Conservation (phyloP, 768 basidiomycete genomes). For the Tylopilus rubrobrunneus region DNA sequence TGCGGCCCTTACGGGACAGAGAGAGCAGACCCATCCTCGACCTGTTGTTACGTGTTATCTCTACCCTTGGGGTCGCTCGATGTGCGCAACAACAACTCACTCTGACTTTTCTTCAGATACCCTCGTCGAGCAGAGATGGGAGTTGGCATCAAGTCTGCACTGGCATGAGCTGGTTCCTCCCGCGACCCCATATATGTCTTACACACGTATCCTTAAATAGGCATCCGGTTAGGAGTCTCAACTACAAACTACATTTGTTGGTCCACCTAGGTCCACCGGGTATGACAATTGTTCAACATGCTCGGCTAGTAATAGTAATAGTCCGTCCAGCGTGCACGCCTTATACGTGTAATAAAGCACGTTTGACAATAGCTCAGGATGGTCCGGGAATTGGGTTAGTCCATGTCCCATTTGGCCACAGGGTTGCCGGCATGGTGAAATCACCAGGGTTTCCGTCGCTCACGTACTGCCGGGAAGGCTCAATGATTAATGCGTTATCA, state of each 20-base stretch:
- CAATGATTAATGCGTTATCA: neutral
- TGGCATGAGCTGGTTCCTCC: constrained; percentile 7
- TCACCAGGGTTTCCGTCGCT: constrained; percentile 53
- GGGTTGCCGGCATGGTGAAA: constrained; percentile 73
- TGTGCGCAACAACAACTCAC: constrained; percentile 6
- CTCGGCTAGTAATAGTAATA: neutral
- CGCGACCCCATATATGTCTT: constrained; percentile 13
- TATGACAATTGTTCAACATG: neutral
- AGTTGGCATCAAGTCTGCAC: constrained; percentile 19
- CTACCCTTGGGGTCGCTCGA: neutral
- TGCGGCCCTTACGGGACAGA: constrained; percentile 21
- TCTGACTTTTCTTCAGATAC: constrained; percentile 19
- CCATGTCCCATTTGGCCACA: constrained; percentile 55
- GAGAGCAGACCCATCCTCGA: constrained; percentile 32
- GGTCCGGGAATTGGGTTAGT: constrained; percentile 68
- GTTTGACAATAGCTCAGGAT: constrained; percentile 29
- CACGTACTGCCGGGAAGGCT: constrained; percentile 40
- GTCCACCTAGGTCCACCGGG: neutral
- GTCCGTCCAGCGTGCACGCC: neutral
- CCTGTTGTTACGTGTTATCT: constrained; percentile 20
- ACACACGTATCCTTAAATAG: constrained; percentile 16
- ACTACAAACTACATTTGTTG: neutral
- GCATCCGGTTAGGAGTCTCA: constrained; percentile 4
- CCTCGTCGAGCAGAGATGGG: constrained; percentile 18
- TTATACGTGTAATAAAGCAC: neutral